A percentile compares a stretch with the other conserved stretches of the same genome.
phyloP scores from a whole-genome alignment of 2,329 filamentous ascomycete species.

The Grosmannia clavigera region DNA sequence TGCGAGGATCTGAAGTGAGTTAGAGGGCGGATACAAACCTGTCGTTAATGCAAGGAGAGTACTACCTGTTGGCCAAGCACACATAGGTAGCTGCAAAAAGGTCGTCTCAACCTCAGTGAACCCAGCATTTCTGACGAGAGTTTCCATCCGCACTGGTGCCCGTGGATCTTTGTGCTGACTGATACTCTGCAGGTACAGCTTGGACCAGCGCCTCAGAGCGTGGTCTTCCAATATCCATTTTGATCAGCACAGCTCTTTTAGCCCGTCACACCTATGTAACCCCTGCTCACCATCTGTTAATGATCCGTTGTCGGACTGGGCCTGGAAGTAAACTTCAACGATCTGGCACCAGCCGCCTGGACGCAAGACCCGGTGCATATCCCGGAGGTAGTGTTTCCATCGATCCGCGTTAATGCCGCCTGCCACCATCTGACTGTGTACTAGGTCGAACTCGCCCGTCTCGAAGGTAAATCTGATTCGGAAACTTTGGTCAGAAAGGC shows the following conservation, averaged over 20 bases:
- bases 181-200: slow-evolving; percentile 47
- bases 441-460: slow-evolving; percentile 63
- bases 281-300: slow-evolving; percentile 44
- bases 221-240: slow-evolving; percentile 30
- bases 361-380: slow-evolving; percentile 60
- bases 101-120: slow-evolving; percentile 55
- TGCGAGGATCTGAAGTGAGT: slow-evolving; percentile 29
- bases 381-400: slow-evolving; percentile 65
- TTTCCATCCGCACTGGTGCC: slow-evolving; percentile 46
- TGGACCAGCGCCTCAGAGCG: slow-evolving; percentile 56
- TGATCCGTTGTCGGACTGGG: slow-evolving; percentile 77
- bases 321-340: slow-evolving; percentile 75
- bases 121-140: slow-evolving; percentile 46
- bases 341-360: slow-evolving; percentile 79
- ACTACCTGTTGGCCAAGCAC: slow-evolving; percentile 56
- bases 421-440: slow-evolving; percentile 64
- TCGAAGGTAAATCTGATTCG: slow-evolving; percentile 49
- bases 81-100: slow-evolving; percentile 56
- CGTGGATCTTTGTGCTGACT: slow-evolving; percentile 55
- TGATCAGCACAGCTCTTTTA: not conserved
- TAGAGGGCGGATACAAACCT: not conserved
- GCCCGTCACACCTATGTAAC: not conserved
- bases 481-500: not conserved
- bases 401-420: slow-evolving; percentile 59
- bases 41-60: not conserved